Conservation (phyloP, 257 asterid species). For the Eucommia ulmoides region DNA sequence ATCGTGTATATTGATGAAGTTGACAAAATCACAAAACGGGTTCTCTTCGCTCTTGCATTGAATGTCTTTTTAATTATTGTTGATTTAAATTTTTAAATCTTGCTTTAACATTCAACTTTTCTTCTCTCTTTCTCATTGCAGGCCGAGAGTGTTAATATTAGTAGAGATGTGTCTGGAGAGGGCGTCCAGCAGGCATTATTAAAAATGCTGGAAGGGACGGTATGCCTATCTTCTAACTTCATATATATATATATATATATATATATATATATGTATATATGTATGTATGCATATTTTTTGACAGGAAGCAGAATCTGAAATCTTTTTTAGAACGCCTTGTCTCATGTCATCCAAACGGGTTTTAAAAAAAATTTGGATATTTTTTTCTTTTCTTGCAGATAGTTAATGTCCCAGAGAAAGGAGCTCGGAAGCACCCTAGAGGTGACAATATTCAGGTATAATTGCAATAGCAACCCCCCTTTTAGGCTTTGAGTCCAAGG, state of each 20-base stretch:
- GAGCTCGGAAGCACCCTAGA: slow-evolving; percentile 99
- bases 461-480: slow-evolving; percentile 4
- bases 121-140: slow-evolving; percentile 19
- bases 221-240: slow-evolving; percentile 24
- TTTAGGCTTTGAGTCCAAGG: too few relatives aligned
- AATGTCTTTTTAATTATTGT: slow-evolving; percentile 2
- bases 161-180: slow-evolving; percentile 99
- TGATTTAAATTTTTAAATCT: background rate
- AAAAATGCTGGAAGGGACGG: slow-evolving; percentile 99
- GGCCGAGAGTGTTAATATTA: slow-evolving; percentile 95
- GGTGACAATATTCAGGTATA: slow-evolving; percentile 97
- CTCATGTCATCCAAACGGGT: background rate
- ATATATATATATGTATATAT: background rate
- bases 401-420: slow-evolving; percentile 98
- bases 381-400: slow-evolving; percentile 37
- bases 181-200: slow-evolving; percentile 97
- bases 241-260: too few relatives aligned
- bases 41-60: slow-evolving; percentile 7
- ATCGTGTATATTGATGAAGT: slow-evolving; percentile 97
- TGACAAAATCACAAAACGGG: slow-evolving; percentile 96
- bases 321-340: background rate
- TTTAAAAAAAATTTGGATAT: background rate
- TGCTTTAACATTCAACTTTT: background rate
- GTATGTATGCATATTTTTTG: background rate
- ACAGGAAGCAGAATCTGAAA: background rate